Evolutionary conservation across 2,329 filamentous ascomycete genomes (phyloP).

Genomic region (Epicoccum nigrum): DNA sequence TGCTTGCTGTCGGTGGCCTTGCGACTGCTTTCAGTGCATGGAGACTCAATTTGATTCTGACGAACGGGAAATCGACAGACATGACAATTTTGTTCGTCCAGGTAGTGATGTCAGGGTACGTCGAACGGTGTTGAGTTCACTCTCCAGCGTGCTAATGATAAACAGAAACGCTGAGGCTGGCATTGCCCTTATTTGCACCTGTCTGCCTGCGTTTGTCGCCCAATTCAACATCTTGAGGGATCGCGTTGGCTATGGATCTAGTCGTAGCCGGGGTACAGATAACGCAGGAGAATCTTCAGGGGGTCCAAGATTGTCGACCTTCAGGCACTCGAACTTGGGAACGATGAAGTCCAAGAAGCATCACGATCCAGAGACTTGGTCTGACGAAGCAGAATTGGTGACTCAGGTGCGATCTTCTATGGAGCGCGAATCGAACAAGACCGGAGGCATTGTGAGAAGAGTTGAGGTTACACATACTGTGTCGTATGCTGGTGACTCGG

Average conservation of each 20-base stretch:
- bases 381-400: constrained; percentile 16
- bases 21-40: constrained; percentile 40
- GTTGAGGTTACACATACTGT: constrained; percentile 12
- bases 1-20: constrained; percentile 41
- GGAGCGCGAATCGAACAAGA: neutral
- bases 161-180: constrained; percentile 21
- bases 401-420: constrained; percentile 11
- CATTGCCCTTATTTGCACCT: constrained; percentile 23
- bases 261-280: neutral
- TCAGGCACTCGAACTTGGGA: constrained; percentile 5
- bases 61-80: constrained; percentile 9
- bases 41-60: constrained; percentile 28
- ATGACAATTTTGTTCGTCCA: constrained; percentile 15
- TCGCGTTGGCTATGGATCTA: constrained; percentile 14
- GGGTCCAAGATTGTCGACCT: constrained; percentile 4
- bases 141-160: neutral
- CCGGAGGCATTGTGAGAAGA: constrained; percentile 6
- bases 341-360: constrained; percentile 2
- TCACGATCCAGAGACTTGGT: constrained; percentile 2
- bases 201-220: constrained; percentile 16
- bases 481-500: constrained; percentile 12
- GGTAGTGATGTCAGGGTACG: constrained; percentile 17
- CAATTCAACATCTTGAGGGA: constrained; percentile 18
- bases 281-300: neutral
- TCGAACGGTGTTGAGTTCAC: neutral